These are phyloP conservation scores for Beta vulgaris DNA, from an alignment of 148 eudicot species.

Conservation along the genomic window DNA sequence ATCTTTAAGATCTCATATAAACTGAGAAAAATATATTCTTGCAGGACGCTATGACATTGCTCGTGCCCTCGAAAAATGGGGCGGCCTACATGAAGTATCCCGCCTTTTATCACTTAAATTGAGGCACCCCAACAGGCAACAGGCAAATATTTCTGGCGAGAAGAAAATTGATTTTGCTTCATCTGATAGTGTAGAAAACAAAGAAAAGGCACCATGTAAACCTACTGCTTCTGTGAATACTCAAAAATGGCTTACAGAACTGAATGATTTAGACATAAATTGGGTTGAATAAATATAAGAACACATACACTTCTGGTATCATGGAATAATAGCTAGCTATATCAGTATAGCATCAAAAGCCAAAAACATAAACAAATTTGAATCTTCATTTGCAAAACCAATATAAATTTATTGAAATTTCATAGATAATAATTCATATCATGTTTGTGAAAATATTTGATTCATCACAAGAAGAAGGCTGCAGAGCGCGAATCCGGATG, in stretches of 20 bases:
- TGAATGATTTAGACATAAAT: constrained; percentile 70
- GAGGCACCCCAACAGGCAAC: constrained; percentile 83
- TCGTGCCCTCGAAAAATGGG: constrained; percentile 96
- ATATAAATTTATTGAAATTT: not conserved
- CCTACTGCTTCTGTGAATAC: constrained; percentile 57
- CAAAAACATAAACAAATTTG: not conserved
- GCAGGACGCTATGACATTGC: constrained; percentile 96
- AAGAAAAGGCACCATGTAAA: constrained; percentile 37
- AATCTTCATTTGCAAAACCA: not conserved
- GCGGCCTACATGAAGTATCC: constrained; percentile 94
- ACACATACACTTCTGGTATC: constrained; percentile 1
- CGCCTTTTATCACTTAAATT: constrained; percentile 82
- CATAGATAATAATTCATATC: not conserved
- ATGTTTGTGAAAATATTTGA: constrained; percentile 19
- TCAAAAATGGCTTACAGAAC: constrained; percentile 68
- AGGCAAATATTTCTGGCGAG: constrained; percentile 41
- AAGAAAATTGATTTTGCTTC: constrained; percentile 39
- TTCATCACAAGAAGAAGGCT: constrained; percentile 34
- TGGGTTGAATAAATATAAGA: constrained; percentile 50
- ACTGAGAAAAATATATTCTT: constrained; percentile 16
- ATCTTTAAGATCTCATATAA: not conserved
- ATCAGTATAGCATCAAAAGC: not conserved
- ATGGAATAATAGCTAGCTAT: not conserved
- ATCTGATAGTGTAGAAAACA: constrained; percentile 29
- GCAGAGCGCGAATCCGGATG: constrained; percentile 40